phyloP scores from a whole-genome alignment of 176 grass and related monocot genomes.

The Neostapfia colusana region DNA sequence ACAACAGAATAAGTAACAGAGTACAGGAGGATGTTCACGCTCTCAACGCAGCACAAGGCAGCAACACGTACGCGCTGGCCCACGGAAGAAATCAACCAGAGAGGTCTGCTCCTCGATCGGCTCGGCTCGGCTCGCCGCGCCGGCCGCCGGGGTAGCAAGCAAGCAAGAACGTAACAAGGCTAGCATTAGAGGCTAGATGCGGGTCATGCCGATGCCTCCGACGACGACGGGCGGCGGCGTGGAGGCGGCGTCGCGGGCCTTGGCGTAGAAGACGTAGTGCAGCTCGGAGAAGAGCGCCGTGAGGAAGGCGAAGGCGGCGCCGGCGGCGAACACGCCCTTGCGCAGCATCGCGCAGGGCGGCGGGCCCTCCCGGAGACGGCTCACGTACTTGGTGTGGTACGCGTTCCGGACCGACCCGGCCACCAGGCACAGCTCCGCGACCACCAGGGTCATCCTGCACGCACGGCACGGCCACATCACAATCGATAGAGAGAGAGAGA shows the following conservation, averaged over 20 bases:
- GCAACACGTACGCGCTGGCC: too few relatives aligned
- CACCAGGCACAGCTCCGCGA: constrained; percentile 87
- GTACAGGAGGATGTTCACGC: too few relatives aligned
- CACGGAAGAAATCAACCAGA: too few relatives aligned
- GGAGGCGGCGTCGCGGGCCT: constrained; percentile 34
- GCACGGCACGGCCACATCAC: too few relatives aligned
- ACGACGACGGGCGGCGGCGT: constrained; percentile 44
- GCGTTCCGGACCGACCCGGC: constrained; percentile 81
- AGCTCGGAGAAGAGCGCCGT: constrained; percentile 62
- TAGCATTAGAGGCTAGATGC: too few relatives aligned
- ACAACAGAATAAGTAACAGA: too few relatives aligned
- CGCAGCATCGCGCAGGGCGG: constrained; percentile 53
- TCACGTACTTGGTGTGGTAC: constrained; percentile 74
- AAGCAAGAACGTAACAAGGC: too few relatives aligned
- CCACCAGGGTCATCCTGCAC: constrained; percentile 68
- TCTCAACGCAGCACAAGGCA: too few relatives aligned
- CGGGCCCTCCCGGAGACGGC: background rate
- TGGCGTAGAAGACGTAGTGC: constrained; percentile 69
- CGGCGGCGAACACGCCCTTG: constrained; percentile 88
- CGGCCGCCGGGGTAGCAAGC: too few relatives aligned
- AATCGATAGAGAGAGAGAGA: too few relatives aligned
- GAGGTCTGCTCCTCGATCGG: too few relatives aligned
- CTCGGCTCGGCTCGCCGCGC: too few relatives aligned
- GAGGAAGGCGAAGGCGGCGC: constrained; percentile 83
- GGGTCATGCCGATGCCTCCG: constrained; percentile 66